phyloP scores from a whole-genome alignment of 2,329 filamentous ascomycete genomes.

The Ilyonectria destructans region DNA sequence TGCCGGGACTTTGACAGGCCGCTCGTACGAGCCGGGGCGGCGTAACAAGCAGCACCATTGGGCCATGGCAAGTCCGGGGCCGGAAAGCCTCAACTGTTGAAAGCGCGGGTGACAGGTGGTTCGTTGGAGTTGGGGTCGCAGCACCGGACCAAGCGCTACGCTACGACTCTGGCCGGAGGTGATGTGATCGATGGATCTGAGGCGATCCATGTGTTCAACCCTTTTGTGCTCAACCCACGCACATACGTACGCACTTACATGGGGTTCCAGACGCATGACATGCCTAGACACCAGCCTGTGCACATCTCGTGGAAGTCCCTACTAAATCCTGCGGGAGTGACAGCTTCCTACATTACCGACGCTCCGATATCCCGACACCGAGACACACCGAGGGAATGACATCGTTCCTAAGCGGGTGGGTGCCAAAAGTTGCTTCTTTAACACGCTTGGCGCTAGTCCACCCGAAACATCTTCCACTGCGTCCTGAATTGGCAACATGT shows the following conservation, averaged over 20 bases:
- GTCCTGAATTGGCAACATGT: slow-evolving; percentile 19
- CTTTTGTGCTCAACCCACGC: slow-evolving; percentile 3
- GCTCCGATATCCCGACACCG: slow-evolving; percentile 23
- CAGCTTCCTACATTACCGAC: slow-evolving; percentile 7
- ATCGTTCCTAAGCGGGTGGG: slow-evolving; percentile 13
- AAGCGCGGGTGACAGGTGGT: slow-evolving; percentile 23
- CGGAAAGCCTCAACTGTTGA: slow-evolving; percentile 8
- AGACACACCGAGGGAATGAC: slow-evolving; percentile 25
- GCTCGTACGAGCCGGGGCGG: slow-evolving; percentile 36
- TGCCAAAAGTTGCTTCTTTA: slow-evolving; percentile 22
- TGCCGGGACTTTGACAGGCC: slow-evolving; percentile 34
- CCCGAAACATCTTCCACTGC: slow-evolving; percentile 6
- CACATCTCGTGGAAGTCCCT: slow-evolving; percentile 1
- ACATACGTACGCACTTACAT: slow-evolving; percentile 29
- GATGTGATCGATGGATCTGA: slow-evolving; percentile 30
- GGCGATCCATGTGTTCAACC: slow-evolving; percentile 10
- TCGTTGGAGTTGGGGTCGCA: slow-evolving; percentile 20
- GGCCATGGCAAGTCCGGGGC: slow-evolving; percentile 5
- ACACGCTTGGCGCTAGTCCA: slow-evolving; percentile 3
- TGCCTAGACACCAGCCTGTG: neutral
- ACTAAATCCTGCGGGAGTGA: neutral
- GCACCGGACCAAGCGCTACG: slow-evolving; percentile 8
- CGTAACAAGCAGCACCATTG: slow-evolving; percentile 16
- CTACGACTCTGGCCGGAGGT: slow-evolving; percentile 19
- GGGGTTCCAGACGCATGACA: slow-evolving; percentile 27